Conservation (phyloP, 2,329 filamentous ascomycete genomes). For the Zasmidium citrigriseum region DNA sequence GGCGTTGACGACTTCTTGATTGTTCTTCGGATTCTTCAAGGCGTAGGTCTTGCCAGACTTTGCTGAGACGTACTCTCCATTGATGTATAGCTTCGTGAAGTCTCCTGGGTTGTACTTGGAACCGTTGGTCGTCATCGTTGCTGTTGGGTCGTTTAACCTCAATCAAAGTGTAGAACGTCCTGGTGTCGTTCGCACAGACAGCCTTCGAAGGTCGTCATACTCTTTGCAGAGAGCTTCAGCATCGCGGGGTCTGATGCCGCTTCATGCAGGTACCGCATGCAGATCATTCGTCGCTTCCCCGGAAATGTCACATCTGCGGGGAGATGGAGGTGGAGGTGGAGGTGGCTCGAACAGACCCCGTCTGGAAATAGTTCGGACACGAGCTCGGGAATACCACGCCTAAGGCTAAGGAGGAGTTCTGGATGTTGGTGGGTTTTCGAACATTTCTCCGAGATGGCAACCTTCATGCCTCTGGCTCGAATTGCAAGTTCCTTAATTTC, state of each 20-base stretch:
- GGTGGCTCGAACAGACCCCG: background rate
- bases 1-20: conserved; percentile 11
- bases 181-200: too few relatives aligned
- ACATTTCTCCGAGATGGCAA: background rate
- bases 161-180: too few relatives aligned
- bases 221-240: too few relatives aligned
- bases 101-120: conserved; percentile 59
- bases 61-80: conserved; percentile 14
- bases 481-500: background rate
- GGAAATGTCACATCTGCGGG: background rate
- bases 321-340: too few relatives aligned
- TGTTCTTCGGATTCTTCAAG: conserved; percentile 16
- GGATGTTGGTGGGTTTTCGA: too few relatives aligned
- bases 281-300: background rate
- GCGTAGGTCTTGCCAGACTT: conserved; percentile 36
- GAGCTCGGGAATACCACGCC: background rate
- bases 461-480: background rate
- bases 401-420: background rate
- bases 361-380: background rate
- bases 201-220: too few relatives aligned
- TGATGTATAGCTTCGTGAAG: conserved; percentile 19
- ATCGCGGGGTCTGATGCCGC: background rate
- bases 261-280: background rate
- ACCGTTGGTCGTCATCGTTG: background rate
- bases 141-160: too few relatives aligned